phyloP scores from a whole-genome alignment of 305 asterid genomes.

The Plantago lanceolata region DNA sequence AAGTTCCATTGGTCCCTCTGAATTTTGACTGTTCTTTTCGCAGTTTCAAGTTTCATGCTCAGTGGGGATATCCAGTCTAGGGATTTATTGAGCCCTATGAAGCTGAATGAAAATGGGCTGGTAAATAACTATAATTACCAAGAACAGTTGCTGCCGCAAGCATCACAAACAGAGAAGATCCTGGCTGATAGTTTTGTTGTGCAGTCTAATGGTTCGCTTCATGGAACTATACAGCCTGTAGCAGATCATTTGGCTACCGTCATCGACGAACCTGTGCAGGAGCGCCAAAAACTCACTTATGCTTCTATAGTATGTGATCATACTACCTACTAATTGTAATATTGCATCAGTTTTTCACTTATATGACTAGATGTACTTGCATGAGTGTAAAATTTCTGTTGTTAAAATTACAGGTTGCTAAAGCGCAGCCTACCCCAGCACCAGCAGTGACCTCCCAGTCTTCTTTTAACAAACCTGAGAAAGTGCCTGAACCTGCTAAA shows the following conservation, averaged over 20 bases:
- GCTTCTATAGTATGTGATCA: slow-evolving; percentile 95
- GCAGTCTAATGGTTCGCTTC: slow-evolving; percentile 76
- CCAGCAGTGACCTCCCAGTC: slow-evolving; percentile 43
- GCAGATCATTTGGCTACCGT: slow-evolving; percentile 59
- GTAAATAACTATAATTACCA: slow-evolving; percentile 47
- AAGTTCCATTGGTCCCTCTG: neutral
- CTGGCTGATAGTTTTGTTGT: slow-evolving; percentile 51
- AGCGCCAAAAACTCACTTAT: slow-evolving; percentile 89
- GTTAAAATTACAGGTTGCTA: slow-evolving; percentile 64
- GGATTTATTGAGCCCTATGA: slow-evolving; percentile 47
- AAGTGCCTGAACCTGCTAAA: slow-evolving; percentile 45
- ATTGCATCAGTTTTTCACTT: slow-evolving; percentile 10
- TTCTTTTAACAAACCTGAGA: slow-evolving; percentile 43
- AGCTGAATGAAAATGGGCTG: slow-evolving; percentile 48
- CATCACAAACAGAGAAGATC: slow-evolving; percentile 53
- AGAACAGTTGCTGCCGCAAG: slow-evolving; percentile 47
- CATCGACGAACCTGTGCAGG: slow-evolving; percentile 58
- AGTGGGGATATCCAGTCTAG: slow-evolving; percentile 63
- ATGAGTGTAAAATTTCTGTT: slow-evolving; percentile 14
- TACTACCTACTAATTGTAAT: slow-evolving; percentile 15
- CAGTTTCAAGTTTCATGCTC: slow-evolving; percentile 61
- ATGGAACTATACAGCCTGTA: slow-evolving; percentile 44
- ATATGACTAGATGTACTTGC: slow-evolving; percentile 1
- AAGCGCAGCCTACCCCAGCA: slow-evolving; percentile 55
- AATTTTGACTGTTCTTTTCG: slow-evolving; percentile 16